Conservation (phyloP, 2,329 filamentous ascomycete species). For the Salinomyces thailandicus region DNA sequence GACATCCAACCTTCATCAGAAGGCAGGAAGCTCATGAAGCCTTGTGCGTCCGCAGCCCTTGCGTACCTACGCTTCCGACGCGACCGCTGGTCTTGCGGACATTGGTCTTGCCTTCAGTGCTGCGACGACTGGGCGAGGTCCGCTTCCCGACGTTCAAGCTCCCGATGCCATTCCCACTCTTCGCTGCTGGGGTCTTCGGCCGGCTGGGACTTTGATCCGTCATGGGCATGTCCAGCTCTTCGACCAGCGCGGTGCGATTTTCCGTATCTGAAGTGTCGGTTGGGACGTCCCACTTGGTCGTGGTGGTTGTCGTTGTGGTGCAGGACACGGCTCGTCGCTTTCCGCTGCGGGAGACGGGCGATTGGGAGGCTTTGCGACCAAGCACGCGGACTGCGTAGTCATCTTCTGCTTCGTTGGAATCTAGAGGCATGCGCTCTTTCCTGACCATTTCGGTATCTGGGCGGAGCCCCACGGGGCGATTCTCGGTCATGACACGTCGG, state of each 20-base stretch:
- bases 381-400: conserved; percentile 71
- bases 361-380: conserved; percentile 54
- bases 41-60: conserved; percentile 7
- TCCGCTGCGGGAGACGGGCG: conserved; percentile 45
- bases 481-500: conserved; percentile 44
- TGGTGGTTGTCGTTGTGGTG: conserved; percentile 61
- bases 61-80: conserved; percentile 34
- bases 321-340: conserved; percentile 65
- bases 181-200: conserved; percentile 36
- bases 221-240: conserved; percentile 17
- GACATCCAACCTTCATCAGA: not conserved
- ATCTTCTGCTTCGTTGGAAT: conserved; percentile 67
- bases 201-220: conserved; percentile 20
- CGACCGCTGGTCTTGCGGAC: conserved; percentile 43
- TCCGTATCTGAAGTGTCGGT: conserved; percentile 40
- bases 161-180: conserved; percentile 33
- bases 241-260: conserved; percentile 24
- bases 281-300: conserved; percentile 31
- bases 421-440: conserved; percentile 44
- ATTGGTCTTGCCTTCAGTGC: conserved; percentile 38
- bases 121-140: conserved; percentile 34
- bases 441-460: conserved; percentile 51
- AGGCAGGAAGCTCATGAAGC: conserved; percentile 6
- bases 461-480: conserved; percentile 39
- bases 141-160: conserved; percentile 38